A percentile compares a stretch with the other conserved stretches of the same genome.
Conservation (phyloP, 305 asterid genomes). For the Solanum aculeatissimum region DNA sequence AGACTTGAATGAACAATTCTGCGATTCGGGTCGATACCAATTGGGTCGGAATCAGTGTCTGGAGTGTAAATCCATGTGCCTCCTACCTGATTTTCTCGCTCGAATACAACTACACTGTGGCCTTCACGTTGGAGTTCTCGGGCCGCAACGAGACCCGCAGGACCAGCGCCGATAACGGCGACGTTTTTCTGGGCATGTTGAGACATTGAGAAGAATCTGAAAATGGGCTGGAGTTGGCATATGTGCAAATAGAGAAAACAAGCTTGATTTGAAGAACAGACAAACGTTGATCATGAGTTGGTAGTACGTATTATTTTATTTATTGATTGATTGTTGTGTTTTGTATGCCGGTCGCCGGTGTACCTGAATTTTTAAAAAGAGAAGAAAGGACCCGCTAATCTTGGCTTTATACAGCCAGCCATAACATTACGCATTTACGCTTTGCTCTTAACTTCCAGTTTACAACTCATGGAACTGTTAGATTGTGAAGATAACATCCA, state of each 20-base stretch:
- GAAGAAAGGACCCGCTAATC: not conserved
- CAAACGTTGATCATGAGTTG: not conserved
- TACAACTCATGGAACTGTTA: not conserved
- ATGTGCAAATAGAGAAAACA: not conserved
- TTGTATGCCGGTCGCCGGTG: not conserved
- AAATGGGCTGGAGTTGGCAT: conserved; percentile 15
- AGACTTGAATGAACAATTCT: conserved; percentile 57
- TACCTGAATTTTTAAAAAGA: not conserved
- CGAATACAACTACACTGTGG: conserved; percentile 77
- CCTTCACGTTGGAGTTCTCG: conserved; percentile 72
- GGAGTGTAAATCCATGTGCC: conserved; percentile 82
- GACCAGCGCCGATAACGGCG: conserved; percentile 92
- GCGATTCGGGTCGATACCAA: conserved; percentile 48
- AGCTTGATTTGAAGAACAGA: not conserved
- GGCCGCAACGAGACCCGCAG: conserved; percentile 74
- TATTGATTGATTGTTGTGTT: not conserved
- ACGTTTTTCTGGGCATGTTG: conserved; percentile 30
- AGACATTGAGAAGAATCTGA: conserved; percentile 19
- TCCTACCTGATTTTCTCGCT: conserved; percentile 50
- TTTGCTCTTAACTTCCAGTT: not conserved
- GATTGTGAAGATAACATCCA: not conserved
- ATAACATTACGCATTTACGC: not conserved
- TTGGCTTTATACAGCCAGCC: not conserved
- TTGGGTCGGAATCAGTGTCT: conserved; percentile 50
- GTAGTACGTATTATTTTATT: not conserved